These are phyloP conservation scores for Fagus sylvatica DNA, from an alignment of 306 rosid genomes.

Conservation along the genomic window DNA sequence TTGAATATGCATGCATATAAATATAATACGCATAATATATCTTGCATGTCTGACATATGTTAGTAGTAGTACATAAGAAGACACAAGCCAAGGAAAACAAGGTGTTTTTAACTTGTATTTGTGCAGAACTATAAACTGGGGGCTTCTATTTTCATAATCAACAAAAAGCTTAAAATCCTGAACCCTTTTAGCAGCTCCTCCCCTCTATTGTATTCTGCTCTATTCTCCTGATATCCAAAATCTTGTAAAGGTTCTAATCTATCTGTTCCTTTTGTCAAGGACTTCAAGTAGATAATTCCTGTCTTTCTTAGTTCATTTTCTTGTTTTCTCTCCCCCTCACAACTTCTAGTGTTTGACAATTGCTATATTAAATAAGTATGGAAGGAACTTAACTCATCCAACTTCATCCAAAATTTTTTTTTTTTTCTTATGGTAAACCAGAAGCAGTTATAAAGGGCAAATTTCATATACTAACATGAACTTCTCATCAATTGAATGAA, in stretches of 20 bases:
- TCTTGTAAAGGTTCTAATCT: too few species aligned
- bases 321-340: not conserved
- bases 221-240: not conserved
- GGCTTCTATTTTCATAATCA: too few species aligned
- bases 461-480: not conserved
- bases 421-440: not conserved
- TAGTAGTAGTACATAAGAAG: too few species aligned
- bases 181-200: not conserved
- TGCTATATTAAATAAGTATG: not conserved
- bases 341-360: not conserved
- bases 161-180: too few species aligned
- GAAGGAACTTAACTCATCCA: not conserved
- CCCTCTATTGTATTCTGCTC: not conserved
- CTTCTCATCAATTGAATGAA: slow-evolving; percentile 13
- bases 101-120: too few species aligned
- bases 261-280: too few species aligned
- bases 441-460: not conserved
- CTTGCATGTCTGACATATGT: too few species aligned
- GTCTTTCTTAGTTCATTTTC: not conserved
- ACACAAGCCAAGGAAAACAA: too few species aligned
- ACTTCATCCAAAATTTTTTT: not conserved
- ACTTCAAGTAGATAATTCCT: not conserved
- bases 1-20: too few species aligned
- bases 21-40: too few species aligned
- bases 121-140: too few species aligned